Base-by-base conservation (phyloP, 2,329 filamentous ascomycete species). In the Xylaria hypoxylon region DNA sequence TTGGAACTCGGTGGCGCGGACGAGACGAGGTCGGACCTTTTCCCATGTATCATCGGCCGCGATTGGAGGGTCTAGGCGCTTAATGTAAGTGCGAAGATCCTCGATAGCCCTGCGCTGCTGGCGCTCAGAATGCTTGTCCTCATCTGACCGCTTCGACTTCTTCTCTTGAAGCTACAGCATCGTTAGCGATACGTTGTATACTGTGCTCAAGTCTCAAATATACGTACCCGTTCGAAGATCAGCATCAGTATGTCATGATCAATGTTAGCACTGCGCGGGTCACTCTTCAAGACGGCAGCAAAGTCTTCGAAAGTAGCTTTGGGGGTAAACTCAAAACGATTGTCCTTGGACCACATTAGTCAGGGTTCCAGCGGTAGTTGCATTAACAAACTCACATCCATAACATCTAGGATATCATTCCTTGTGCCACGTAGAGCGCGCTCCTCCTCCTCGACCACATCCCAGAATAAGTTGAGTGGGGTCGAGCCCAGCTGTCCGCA, bases 391-490 rank as follows among this genome's bases (percentile, higher is more conserved):
- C 90, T 84, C 80, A 96, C 93, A 84, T 96, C 92, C 72, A 97
- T 85, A 72, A 96, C 93, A 80, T 97, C 94, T 70, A 96, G 83
- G 44, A 96, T 92, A 76, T 94, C 89, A 76, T 96, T 96, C 68
- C 93, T 87, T 55, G 91, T 90, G 56, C 88, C 90, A 68, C 94
- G 90, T 53, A 97, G 83, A n/a, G 90, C 89, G 64, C 92, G 89
- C 76, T 99, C 95, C 78, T 98, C 94, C 78, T 97, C 94, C 78
- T 98, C 96, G 28, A 98, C 86, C 53, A 94, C 84, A 77, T 99
- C 96, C 93, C 95, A 97, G 82, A 99, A 98, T 6, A 99, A 84
- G 75, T 98, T 94, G 70, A 97, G 86, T 15, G 96, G 93, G 4
- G 89, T 92, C 4, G 94, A 97, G 62, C 95, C 94, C 65, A 87